Evolutionary conservation across 2,329 filamentous ascomycete genomes (phyloP), one percentile per base, ranked within the genome.

Genomic region (Hypoxylon sp.): DNA sequence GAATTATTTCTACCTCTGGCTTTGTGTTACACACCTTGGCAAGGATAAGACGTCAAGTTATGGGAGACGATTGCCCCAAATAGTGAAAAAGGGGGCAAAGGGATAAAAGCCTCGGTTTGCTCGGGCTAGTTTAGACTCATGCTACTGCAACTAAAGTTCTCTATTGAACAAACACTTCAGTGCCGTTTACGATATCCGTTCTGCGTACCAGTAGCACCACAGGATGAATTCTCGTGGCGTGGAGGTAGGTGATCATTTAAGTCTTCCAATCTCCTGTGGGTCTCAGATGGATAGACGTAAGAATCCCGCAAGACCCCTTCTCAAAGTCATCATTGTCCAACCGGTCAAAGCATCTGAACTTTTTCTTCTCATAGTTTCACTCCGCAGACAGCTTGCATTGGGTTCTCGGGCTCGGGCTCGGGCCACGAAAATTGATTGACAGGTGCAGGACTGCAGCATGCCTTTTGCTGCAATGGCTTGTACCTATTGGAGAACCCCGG

Each of bases 371-470:
- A 36, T 19, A n/a, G 37, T 27, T 43, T 43, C 25, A 31, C 31
- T 55, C 16, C 45, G 36, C 46, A 51, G 41, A 34, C 17, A 17
- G 42, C 43, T 43, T 43, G 42, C 41, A 35, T 47, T 47, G 25
- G 23, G 38, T 49, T 49, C 17, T 49, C 48, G 38, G 31, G 27
- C 32, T 35, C 35, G 25, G 38, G 51, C 17, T 49, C 48, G 38
- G 31, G 27, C 32, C 38, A 40, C 30, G 38, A 53, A 48, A 42
- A 42, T 47, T 55, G 40, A 52, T 45, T 58, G 45, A 42, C 19
- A 36, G 48, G 29, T 44, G 40, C 47, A 55, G 42, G 34, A 46
- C 20, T 36, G 23, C 26, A 34, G 41, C 17, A 54, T 19, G 42
- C 51, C 49, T 40, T n/a, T n/a, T n/a, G 45, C 44, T 52, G 43